A percentile compares a stretch with the other conserved stretches of the same genome.
phyloP scores from a whole-genome alignment of 192 early-diverging fungal species.

The Mortierella antarctica region DNA sequence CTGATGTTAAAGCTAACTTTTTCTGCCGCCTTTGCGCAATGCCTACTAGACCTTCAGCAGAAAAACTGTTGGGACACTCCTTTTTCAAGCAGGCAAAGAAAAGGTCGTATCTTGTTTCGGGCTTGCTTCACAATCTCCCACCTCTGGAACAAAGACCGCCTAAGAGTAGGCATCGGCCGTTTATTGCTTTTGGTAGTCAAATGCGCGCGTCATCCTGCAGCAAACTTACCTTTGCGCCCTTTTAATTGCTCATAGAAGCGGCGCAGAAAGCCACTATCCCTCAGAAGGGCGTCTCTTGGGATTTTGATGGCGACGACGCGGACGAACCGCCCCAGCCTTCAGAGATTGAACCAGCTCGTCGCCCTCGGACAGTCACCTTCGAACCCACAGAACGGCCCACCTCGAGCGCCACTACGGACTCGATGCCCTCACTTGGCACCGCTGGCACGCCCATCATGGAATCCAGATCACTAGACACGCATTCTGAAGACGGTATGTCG shows the following conservation, averaged over 20 bases:
- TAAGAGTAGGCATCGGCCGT: conserved; percentile 53
- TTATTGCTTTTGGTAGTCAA: not conserved
- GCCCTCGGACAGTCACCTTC: conserved; percentile 15
- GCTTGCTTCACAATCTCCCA: conserved; percentile 68
- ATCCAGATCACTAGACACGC: not conserved
- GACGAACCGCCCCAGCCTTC: not conserved
- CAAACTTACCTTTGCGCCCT: not conserved
- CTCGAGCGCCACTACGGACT: conserved; percentile 12
- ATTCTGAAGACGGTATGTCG: not conserved
- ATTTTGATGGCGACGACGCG: conserved; percentile 64
- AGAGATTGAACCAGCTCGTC: conserved; percentile 14
- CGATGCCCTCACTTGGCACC: not conserved
- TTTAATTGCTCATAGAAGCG: conserved; percentile 32
- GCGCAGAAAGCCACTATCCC: conserved; percentile 56
- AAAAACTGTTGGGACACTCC: conserved; percentile 79
- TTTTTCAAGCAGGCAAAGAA: conserved; percentile 87
- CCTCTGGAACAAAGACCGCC: conserved; percentile 77
- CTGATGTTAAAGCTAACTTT: not conserved
- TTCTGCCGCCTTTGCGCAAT: not conserved
- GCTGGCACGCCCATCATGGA: conserved; percentile 1
- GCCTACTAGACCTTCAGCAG: conserved; percentile 72
- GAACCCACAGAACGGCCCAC: not conserved
- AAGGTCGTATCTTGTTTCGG: conserved; percentile 67
- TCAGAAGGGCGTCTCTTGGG: conserved; percentile 72
- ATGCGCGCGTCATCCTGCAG: not conserved